Evolutionary conservation across 192 early-diverging fungal species (phyloP).

Genomic region (Backusella psychrophila): DNA sequence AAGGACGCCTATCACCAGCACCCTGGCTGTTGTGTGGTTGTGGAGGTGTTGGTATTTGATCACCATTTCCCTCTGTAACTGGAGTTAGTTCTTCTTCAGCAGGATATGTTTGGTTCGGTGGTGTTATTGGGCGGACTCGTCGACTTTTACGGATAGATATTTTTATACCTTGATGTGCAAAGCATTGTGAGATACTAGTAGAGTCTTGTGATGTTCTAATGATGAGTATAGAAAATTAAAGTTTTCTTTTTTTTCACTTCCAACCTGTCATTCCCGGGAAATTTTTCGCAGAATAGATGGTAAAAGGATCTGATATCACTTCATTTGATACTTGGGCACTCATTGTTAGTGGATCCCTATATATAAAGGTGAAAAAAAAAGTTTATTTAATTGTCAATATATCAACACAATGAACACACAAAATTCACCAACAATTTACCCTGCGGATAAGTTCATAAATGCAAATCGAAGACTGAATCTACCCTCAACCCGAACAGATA

Average conservation of each 20-base stretch:
- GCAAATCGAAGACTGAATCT: slow-evolving; percentile 65
- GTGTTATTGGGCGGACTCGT: not conserved
- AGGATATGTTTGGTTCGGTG: not conserved
- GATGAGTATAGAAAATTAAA: not conserved
- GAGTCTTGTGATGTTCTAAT: slow-evolving; percentile 47
- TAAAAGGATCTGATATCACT: slow-evolving; percentile 63
- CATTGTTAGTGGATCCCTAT: slow-evolving; percentile 21
- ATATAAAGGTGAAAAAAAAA: not conserved
- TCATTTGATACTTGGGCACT: slow-evolving; percentile 40
- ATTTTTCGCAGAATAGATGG: slow-evolving; percentile 73
- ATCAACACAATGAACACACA: no score
- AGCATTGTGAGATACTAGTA: slow-evolving; percentile 67
- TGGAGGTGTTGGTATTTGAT: not conserved
- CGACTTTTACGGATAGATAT: slow-evolving; percentile 67
- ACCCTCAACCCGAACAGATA: slow-evolving; percentile 77
- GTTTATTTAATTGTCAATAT: not conserved
- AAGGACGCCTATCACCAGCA: not conserved
- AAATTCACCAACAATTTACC: not conserved
- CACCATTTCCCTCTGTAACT: not conserved
- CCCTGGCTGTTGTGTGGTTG: not conserved
- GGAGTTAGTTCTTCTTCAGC: not conserved
- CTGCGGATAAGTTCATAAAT: slow-evolving; percentile 56
- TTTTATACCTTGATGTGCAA: slow-evolving; percentile 77
- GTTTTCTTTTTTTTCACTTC: not conserved
- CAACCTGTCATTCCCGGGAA: slow-evolving; percentile 55